These are phyloP conservation scores for Musa acuminata DNA, from an alignment of 176 grass and related monocot genomes.

Conservation along the genomic window DNA sequence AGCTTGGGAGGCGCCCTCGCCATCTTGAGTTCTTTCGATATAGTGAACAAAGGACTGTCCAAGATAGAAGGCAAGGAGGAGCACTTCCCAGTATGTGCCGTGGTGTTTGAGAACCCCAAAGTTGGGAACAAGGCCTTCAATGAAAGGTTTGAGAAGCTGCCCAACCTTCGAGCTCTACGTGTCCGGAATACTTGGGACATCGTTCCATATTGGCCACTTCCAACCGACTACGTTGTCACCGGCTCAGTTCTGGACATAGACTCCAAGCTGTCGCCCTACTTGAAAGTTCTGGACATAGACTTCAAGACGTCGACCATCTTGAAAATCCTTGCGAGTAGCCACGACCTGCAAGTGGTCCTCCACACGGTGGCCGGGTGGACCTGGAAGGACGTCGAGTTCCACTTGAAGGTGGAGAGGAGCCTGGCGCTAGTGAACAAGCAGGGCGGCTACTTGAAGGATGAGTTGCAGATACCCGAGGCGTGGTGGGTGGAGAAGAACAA, in stretches of 20 bases:
- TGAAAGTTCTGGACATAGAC: background rate
- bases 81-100: conserved; percentile 11
- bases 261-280: background rate
- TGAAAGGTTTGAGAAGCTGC: conserved; percentile 8
- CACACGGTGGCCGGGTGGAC: conserved; percentile 21
- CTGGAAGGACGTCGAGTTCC: conserved; percentile 1
- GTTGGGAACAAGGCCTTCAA: conserved; percentile 28
- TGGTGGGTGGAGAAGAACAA: conserved; percentile 11
- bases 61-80: background rate
- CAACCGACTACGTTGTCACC: background rate
- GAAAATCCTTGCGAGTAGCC: background rate
- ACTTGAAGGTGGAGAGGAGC: conserved; percentile 12
- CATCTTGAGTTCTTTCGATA: conserved; percentile 21
- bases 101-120: conserved; percentile 24
- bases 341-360: conserved; percentile 24
- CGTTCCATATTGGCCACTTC: background rate
- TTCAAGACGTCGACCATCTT: background rate
- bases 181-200: background rate
- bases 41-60: conserved; percentile 2
- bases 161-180: conserved; percentile 4
- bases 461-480: background rate
- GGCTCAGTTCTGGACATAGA: background rate
- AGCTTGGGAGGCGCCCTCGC: conserved; percentile 27
- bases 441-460: conserved; percentile 18
- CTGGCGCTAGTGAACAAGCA: conserved; percentile 26